phyloP scores from a whole-genome alignment of 1,284 basidiomycete species.

The Ganoderma meredithae region DNA sequence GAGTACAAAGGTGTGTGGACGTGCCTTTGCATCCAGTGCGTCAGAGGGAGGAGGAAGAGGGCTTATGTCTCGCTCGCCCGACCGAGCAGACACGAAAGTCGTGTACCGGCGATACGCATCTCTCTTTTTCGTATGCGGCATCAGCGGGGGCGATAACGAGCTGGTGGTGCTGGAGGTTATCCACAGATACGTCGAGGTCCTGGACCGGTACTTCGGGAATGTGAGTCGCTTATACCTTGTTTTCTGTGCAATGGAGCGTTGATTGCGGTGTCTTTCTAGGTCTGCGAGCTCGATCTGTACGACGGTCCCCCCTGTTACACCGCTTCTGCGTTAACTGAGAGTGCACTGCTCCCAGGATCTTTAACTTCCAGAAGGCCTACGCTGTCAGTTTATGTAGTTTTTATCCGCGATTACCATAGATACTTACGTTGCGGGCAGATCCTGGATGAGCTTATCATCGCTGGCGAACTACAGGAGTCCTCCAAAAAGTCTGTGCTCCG shows the following conservation, averaged over 20 bases:
- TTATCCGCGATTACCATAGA: constrained; percentile 16
- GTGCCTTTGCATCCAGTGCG: neutral
- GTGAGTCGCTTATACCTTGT: constrained; percentile 54
- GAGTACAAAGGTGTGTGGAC: constrained; percentile 92
- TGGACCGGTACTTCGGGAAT: constrained; percentile 99
- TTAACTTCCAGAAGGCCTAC: constrained; percentile 99
- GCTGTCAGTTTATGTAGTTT: constrained; percentile 64
- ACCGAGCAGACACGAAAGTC: constrained; percentile 80
- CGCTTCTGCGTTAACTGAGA: constrained; percentile 12
- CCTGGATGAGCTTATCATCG: constrained; percentile 97
- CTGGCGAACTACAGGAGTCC: constrained; percentile 97
- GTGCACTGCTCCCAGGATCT: constrained; percentile 67
- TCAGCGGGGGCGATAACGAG: constrained; percentile 90
- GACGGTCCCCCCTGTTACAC: constrained; percentile 35
- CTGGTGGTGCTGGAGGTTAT: constrained; percentile 96
- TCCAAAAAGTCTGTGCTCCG: constrained; percentile 97
- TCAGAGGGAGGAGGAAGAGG: neutral
- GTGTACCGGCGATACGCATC: constrained; percentile 98
- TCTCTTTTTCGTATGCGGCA: constrained; percentile 97
- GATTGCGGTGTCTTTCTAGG: constrained; percentile 54
- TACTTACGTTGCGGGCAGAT: constrained; percentile 59
- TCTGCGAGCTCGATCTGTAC: constrained; percentile 94
- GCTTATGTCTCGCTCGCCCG: neutral
- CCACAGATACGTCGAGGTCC: constrained; percentile 98
- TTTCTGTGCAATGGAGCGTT: constrained; percentile 11